Evolutionary conservation across 2,329 filamentous ascomycete genomes (phyloP), one percentile per base, ranked within the genome.

Genomic region (Ilyonectria mors-panacis): DNA sequence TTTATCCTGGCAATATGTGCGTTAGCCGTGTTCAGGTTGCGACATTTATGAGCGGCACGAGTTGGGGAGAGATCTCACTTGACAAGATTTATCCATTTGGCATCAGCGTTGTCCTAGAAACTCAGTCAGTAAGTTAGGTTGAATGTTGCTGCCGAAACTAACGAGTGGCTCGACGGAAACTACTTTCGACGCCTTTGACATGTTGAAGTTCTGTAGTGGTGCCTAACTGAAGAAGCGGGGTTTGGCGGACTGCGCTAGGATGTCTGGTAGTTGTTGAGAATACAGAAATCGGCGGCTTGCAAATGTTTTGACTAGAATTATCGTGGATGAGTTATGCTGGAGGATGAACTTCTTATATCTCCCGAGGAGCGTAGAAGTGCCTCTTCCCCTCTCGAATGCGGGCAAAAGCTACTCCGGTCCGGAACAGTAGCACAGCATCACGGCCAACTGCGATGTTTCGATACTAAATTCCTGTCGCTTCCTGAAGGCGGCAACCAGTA

Each of bases 1-100:
- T 85, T 87, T 69, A 89, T 86, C 75, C 88, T 90, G 33, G 59
- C 19, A 3, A 15, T 4, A 7, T 7, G 30, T 17, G 12, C 53
- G 35, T 63, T 15, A 65, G 63, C 35, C 6, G 30, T 5, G 3
- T 50, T 6, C 9, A 2, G 23, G 12, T 19, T 50, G 50, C 44
- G 63, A 60, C 12, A 51, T 65, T 60, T 44, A 42, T 45, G 30
- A 6, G 17, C 19, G 9, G 39, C 19, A 13, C 15, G 10, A 26
- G 54, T 33, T 15, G n/a, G 30, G 19, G 30, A 42, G 5, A 6
- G 28, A n/a, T 17, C 51, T 51, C 50, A 65, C 63, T 57, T 65
- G 57, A 65, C 57, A n/a, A 65, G 51, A 23, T 59, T 65, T 4
- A 65, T 53, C 63, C 63, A 65, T 47, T 44, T 65, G 26, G 63